A percentile compares a stretch with the other conserved stretches of the same genome.
These are phyloP conservation scores for Trichosporon sp. DNA, from an alignment of 1,284 basidiomycete genomes.

Conservation along the genomic window DNA sequence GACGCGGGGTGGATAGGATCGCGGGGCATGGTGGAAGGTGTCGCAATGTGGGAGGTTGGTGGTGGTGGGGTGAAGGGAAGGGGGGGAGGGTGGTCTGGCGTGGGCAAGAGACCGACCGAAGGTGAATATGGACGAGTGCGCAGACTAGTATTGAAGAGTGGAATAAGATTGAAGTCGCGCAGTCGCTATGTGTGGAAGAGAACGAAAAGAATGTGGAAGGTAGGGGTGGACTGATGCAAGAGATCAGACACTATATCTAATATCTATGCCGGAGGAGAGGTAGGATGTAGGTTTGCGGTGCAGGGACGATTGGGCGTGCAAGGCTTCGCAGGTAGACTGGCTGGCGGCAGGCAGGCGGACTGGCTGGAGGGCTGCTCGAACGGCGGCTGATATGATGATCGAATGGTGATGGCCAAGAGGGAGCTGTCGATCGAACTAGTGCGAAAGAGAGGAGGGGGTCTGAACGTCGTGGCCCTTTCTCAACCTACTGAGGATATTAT, in stretches of 20 bases:
- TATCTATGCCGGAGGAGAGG: conserved; percentile 13
- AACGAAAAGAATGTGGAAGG: conserved; percentile 16
- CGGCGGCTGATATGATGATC: conserved; percentile 15
- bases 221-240: conserved; percentile 9
- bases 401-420: conserved; percentile 11
- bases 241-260: neutral
- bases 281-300: neutral
- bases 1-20: conserved; percentile 62
- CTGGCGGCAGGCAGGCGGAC: neutral
- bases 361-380: conserved; percentile 1
- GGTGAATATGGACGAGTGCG: neutral
- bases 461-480: conserved; percentile 17
- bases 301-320: neutral
- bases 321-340: conserved; percentile 3
- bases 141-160: neutral
- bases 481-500: conserved; percentile 4
- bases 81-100: neutral
- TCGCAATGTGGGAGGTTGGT: neutral
- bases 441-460: conserved; percentile 3
- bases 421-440: conserved; percentile 20
- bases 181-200: neutral
- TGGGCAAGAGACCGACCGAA: neutral
- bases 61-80: neutral
- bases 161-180: neutral
- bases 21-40: conserved; percentile 25